phyloP scores from a whole-genome alignment of 2,329 filamentous ascomycete species.

The Phaeosphaeria sp. region DNA sequence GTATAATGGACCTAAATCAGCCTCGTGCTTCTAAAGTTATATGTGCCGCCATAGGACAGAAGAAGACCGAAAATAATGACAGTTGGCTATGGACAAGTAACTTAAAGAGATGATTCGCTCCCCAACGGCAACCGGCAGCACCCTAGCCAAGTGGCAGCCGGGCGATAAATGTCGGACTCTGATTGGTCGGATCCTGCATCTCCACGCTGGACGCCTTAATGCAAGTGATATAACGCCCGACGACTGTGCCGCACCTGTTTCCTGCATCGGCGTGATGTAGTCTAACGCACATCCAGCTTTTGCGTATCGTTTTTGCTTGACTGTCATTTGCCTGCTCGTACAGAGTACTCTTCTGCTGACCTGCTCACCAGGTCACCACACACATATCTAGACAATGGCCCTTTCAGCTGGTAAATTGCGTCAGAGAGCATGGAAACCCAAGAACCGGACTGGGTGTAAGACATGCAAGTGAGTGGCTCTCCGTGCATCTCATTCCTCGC shows the following conservation, averaged over 20 bases:
- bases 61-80: not conserved
- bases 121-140: not conserved
- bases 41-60: not conserved
- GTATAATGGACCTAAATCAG: not conserved
- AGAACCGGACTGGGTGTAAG: slow-evolving; percentile 21
- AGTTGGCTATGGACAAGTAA: not conserved
- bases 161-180: not conserved
- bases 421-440: slow-evolving; percentile 24
- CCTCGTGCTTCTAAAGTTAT: not conserved
- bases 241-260: slow-evolving; percentile 4
- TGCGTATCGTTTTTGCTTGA: not conserved
- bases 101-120: not conserved
- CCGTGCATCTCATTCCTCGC: not conserved
- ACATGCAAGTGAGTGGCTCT: slow-evolving; percentile 25
- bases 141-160: not conserved
- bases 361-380: not conserved
- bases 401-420: slow-evolving; percentile 14
- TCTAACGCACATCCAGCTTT: slow-evolving; percentile 1
- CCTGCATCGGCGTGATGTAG: slow-evolving; percentile 6
- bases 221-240: not conserved
- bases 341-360: not conserved
- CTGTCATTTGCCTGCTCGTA: slow-evolving; percentile 11
- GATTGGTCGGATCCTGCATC: not conserved
- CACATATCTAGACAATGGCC: slow-evolving; percentile 5
- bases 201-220: slow-evolving; percentile 2